Evolutionary conservation across 148 eudicot species (phyloP), one percentile per base, ranked within the genome.

Genomic region (Persicaria maculosa): DNA sequence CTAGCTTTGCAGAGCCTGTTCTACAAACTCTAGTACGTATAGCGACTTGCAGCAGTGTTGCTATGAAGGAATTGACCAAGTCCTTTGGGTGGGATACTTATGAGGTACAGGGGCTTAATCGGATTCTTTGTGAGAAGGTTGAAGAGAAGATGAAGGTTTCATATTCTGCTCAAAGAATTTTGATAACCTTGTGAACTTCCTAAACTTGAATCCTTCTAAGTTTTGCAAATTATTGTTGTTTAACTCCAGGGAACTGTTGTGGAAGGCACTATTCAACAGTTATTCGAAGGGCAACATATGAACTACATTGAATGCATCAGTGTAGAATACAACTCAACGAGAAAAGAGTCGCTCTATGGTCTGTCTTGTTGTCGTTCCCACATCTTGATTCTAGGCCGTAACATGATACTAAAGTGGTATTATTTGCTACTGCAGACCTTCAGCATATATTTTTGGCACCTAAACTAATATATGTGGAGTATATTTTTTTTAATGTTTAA

Each of bases 241-340:
- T 36, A 14, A 36, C 47, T 65, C 43, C 70, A 22, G 97, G 98
- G 96, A 68, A 91, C 98, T 58, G 98, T 94, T 78, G 98, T 94
- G 75, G 25, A 22, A 22, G 25, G 95, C 16, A 93, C 98, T 25
- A 93, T 93, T 78, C 97, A 93, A 69, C 83, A 89, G 76, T 83
- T 94, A 74, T 91, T 94, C 80, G 98, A 94, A 85, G 98, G 98
- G 59, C 98, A 94, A 80, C 93, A 91, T 81, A 94, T 94, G 98
- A 94, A 94, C 78, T 94, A 94, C 79, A 89, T 91, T 44, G 98
- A 94, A 72, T 94, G 98, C 82, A 86, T 85, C 52, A 91, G 90
- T 80, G 97, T 84, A 76, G 89, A 86, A 74, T 81, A 83, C 72
- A 85, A 79, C 65, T 85, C 88, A 17, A 83, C 83, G 5, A 81